Evolutionary conservation across 345 rosid species (phyloP).

Genomic region (Hirschfeldia incana): DNA sequence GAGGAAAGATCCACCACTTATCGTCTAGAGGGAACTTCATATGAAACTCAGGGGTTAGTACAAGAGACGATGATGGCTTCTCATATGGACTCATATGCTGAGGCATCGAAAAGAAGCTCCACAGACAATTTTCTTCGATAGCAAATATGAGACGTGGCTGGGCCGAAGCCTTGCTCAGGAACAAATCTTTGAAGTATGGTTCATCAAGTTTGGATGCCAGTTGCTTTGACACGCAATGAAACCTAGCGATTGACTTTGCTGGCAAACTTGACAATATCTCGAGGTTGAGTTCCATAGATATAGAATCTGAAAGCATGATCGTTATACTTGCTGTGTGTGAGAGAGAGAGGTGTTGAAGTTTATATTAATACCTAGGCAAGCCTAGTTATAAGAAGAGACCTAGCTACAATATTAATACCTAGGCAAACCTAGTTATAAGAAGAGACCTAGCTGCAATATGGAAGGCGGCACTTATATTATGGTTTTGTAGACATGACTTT

Average conservation of each 20-base stretch:
- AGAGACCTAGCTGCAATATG: background rate
- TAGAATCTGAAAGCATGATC: background rate
- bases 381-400: background rate
- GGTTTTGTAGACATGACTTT: too few relatives aligned
- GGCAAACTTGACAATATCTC: background rate
- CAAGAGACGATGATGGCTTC: background rate
- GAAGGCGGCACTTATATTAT: too few relatives aligned
- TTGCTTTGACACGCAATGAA: background rate
- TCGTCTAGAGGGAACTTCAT: constrained; percentile 2
- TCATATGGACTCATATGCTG: background rate
- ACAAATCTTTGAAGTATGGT: background rate
- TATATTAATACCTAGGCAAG: background rate
- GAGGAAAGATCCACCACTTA: background rate
- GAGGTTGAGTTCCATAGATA: background rate
- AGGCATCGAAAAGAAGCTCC: constrained; percentile 1
- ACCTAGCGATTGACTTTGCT: background rate
- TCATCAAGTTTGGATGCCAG: background rate
- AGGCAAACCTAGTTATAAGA: background rate
- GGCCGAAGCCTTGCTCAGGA: background rate
- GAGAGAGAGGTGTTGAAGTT: background rate
- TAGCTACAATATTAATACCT: background rate
- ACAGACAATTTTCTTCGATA: background rate
- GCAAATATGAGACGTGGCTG: background rate
- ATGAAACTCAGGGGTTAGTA: background rate
- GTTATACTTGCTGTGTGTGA: background rate